Conservation (phyloP, 2,329 filamentous ascomycete species). For the Cladosporium sp. region DNA sequence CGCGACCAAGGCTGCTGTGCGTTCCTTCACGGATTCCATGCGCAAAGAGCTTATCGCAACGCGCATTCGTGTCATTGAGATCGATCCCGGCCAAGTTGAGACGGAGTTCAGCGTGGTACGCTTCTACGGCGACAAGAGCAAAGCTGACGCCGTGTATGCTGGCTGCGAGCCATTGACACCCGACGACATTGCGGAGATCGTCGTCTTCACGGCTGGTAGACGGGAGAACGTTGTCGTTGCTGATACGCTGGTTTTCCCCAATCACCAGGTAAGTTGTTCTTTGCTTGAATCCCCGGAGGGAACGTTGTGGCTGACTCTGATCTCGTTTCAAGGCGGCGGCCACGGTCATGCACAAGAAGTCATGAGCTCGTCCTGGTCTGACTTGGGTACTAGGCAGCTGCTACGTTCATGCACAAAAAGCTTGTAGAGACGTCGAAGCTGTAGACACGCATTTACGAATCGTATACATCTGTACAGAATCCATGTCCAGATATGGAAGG, state of each 20-base stretch:
- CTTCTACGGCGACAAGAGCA: constrained; percentile 83
- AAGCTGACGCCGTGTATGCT: constrained; percentile 89
- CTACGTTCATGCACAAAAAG: constrained; percentile 25
- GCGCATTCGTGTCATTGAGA: constrained; percentile 78
- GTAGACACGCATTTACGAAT: constrained; percentile 18
- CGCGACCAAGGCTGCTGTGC: constrained; percentile 85
- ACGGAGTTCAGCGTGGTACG: constrained; percentile 89
- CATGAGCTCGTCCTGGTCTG: constrained; percentile 17
- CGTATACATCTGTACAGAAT: not conserved
- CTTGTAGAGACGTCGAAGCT: constrained; percentile 22
- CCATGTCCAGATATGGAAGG: too few species aligned
- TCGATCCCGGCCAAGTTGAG: constrained; percentile 92
- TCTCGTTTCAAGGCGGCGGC: constrained; percentile 39
- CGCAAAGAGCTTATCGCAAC: constrained; percentile 80
- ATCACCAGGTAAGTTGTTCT: constrained; percentile 71
- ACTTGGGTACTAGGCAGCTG: constrained; percentile 24
- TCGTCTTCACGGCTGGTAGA: constrained; percentile 81
- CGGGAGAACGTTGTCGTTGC: constrained; percentile 89
- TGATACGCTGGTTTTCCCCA: constrained; percentile 83
- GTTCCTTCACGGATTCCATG: constrained; percentile 78
- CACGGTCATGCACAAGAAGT: constrained; percentile 49
- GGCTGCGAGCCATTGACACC: constrained; percentile 81
- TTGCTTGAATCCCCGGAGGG: not conserved
- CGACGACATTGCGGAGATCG: constrained; percentile 85
- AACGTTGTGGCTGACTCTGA: constrained; percentile 21